Percentiles rank a stretch among this genome's conserved stretches.
These are phyloP conservation scores for Coccomyxa sp. DNA, from an alignment of 139 green algal genomes.

Conservation along the genomic window DNA sequence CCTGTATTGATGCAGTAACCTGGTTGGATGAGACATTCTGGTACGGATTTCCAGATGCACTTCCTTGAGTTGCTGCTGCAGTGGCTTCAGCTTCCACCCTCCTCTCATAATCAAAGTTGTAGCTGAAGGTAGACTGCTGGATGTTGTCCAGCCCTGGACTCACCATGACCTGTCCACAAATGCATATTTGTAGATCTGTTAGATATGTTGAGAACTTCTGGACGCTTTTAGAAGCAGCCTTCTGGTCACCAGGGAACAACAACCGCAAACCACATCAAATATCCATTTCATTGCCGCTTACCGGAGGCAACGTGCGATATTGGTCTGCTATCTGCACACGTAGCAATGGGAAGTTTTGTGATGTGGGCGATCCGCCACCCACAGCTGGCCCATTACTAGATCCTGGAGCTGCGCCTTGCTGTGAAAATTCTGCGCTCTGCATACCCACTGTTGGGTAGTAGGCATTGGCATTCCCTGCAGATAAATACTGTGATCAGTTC, in stretches of 20 bases:
- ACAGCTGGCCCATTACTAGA: too few relatives aligned
- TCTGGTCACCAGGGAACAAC: too few relatives aligned
- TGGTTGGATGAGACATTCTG: too few relatives aligned
- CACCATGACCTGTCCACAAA: not conserved
- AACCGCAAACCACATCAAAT: too few relatives aligned
- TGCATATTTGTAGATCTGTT: too few relatives aligned
- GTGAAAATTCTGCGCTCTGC: too few relatives aligned
- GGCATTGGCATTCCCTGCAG: not conserved
- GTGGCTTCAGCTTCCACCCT: not conserved
- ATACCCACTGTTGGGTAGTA: not conserved
- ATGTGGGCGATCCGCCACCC: not conserved
- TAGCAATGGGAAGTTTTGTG: constrained; percentile 4
- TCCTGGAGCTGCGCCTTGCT: too few relatives aligned
- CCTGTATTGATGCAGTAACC: not conserved
- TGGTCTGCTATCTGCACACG: constrained; percentile 1
- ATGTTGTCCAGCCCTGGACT: not conserved
- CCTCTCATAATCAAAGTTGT: not conserved
- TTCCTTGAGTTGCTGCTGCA: not conserved
- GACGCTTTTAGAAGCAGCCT: too few relatives aligned
- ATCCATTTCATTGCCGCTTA: not conserved
- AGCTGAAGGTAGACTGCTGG: not conserved
- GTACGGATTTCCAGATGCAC: too few relatives aligned
- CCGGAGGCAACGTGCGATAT: constrained; percentile 3
- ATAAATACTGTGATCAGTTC: not conserved
- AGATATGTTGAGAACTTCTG: not conserved